A percentile compares a stretch with the other conserved stretches of the same genome.
Evolutionary conservation across 1,139 yeast genomes (phyloP).

Genomic region (Meyerozyma athensensis): DNA sequence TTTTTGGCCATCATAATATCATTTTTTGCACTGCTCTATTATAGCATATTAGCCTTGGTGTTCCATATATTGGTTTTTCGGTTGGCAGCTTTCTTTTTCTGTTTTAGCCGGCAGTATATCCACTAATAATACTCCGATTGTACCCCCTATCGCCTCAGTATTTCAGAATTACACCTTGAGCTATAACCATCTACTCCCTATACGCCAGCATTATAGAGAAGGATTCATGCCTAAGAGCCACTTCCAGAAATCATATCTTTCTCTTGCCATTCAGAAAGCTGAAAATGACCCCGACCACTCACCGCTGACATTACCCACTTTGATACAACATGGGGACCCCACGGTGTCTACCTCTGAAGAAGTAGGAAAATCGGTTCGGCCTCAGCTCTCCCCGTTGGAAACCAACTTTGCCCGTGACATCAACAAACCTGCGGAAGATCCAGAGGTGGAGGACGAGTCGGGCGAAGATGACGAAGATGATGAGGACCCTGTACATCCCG

Average conservation of each 20-base stretch:
- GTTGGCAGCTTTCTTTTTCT: too few relatives aligned
- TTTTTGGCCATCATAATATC: conserved; percentile 1
- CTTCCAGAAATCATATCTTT: conserved; percentile 38
- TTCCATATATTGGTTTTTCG: too few relatives aligned
- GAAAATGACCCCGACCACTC: conserved; percentile 15
- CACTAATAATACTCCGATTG: too few relatives aligned
- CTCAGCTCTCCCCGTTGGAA: conserved; percentile 33
- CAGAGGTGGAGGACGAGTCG: conserved; percentile 7
- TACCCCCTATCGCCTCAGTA: too few relatives aligned
- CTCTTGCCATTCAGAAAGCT: conserved; percentile 44
- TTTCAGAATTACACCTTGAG: too few relatives aligned
- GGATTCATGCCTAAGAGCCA: conserved; percentile 27
- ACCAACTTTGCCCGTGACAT: conserved; percentile 23
- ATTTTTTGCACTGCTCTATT: background rate
- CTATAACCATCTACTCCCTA: too few relatives aligned
- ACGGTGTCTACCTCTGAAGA: conserved; percentile 19
- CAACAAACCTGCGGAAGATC: background rate
- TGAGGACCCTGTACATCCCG: conserved; percentile 21
- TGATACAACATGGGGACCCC: conserved; percentile 13
- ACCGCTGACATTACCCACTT: conserved; percentile 12
- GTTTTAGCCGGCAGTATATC: too few relatives aligned
- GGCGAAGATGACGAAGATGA: conserved; percentile 8
- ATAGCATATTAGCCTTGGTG: background rate
- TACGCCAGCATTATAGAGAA: too few relatives aligned
- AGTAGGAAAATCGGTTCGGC: conserved; percentile 29